Evolutionary conservation across 2,329 filamentous ascomycete genomes (phyloP).

Genomic region (Fusarium sp.): DNA sequence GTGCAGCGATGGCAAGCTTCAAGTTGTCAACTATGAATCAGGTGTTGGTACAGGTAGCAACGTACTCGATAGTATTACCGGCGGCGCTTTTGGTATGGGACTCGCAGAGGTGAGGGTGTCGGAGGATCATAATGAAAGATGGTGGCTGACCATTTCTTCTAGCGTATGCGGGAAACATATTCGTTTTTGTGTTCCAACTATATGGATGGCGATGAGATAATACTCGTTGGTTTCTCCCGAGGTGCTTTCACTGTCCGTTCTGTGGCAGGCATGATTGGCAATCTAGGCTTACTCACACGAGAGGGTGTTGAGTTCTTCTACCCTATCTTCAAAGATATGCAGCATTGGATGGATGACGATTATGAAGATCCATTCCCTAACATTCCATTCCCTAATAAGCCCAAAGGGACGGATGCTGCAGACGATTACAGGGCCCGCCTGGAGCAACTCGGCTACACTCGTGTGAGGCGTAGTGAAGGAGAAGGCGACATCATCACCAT

Average conservation of each 20-base stretch:
- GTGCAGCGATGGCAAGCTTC: conserved; percentile 61
- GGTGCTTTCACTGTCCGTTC: conserved; percentile 68
- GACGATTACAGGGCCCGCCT: conserved; percentile 56
- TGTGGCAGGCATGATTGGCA: conserved; percentile 62
- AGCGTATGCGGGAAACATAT: conserved; percentile 69
- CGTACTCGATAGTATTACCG: conserved; percentile 59
- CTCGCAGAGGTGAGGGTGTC: conserved; percentile 57
- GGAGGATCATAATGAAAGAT: background rate
- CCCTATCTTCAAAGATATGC: conserved; percentile 65
- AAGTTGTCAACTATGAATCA: conserved; percentile 69
- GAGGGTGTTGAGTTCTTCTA: conserved; percentile 64
- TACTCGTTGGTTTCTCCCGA: conserved; percentile 66
- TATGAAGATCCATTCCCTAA: conserved; percentile 59
- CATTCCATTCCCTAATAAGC: conserved; percentile 59
- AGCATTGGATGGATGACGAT: conserved; percentile 58
- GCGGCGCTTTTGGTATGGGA: conserved; percentile 65
- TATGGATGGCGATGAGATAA: conserved; percentile 64
- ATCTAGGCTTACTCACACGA: conserved; percentile 61
- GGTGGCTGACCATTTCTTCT: conserved; percentile 7
- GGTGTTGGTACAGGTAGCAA: conserved; percentile 66
- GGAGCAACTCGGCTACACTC: conserved; percentile 55
- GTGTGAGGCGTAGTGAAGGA: conserved; percentile 52
- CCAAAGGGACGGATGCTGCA: conserved; percentile 54
- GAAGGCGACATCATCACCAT: conserved; percentile 56
- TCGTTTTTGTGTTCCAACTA: conserved; percentile 71